Conservation (phyloP, 495 filamentous ascomycete species). For the Neurospora intermedia region DNA sequence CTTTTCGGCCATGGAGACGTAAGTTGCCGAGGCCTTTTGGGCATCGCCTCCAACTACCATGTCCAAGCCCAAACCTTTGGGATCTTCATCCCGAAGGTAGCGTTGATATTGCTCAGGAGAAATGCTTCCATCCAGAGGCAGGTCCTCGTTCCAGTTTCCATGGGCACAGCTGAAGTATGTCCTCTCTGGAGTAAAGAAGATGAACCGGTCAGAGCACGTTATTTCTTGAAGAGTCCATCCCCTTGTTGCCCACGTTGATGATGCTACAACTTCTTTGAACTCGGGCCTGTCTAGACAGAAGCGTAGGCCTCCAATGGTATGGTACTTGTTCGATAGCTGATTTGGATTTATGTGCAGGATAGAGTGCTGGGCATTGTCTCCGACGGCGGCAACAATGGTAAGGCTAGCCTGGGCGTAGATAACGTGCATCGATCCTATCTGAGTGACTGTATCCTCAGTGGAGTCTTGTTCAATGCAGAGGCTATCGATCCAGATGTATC, state of each 20-base stretch:
- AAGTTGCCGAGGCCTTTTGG: not conserved
- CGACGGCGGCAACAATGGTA: not conserved
- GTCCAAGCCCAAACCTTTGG: not conserved
- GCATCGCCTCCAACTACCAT: not conserved
- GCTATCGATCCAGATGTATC: conserved; percentile 23
- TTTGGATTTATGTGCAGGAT: not conserved
- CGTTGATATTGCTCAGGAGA: not conserved
- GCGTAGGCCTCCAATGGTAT: not conserved
- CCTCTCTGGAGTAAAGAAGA: not conserved
- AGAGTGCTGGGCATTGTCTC: not conserved
- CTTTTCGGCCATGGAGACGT: not conserved
- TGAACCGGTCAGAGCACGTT: not conserved
- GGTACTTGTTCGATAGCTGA: not conserved
- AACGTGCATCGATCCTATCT: not conserved
- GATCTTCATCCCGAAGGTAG: not conserved
- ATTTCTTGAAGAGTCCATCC: not conserved
- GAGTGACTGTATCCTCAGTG: not conserved
- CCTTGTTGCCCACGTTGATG: not conserved
- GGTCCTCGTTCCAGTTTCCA: not conserved
- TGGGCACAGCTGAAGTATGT: not conserved
- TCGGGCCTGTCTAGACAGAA: not conserved
- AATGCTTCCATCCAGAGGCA: not conserved
- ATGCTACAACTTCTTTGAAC: not conserved
- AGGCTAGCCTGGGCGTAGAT: not conserved
- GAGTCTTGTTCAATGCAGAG: conserved; percentile 14